Percentiles rank a stretch among this genome's conserved stretches.
phyloP scores from a whole-genome alignment of 2,329 filamentous ascomycete genomes.

The Aureobasidium sp. region DNA sequence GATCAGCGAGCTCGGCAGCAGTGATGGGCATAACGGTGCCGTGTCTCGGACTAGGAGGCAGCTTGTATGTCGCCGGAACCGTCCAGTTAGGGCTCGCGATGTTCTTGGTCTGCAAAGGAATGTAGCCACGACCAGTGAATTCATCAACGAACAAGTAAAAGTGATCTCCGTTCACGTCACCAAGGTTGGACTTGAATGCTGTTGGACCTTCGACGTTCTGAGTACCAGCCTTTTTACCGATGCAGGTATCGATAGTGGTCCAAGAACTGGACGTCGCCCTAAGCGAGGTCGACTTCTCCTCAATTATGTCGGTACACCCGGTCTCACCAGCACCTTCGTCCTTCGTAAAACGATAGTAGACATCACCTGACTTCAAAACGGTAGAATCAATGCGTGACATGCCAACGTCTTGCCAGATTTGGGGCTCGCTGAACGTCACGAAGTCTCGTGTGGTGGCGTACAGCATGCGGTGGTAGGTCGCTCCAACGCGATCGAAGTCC shows the following conservation, averaged over 20 bases:
- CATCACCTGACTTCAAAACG: constrained; percentile 46
- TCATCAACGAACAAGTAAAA: constrained; percentile 65
- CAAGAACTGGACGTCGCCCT: constrained; percentile 48
- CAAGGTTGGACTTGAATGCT: constrained; percentile 56
- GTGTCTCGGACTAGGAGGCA: constrained; percentile 58
- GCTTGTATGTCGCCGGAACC: constrained; percentile 49
- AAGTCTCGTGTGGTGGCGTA: constrained; percentile 59
- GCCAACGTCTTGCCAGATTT: constrained; percentile 59
- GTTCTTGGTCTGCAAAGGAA: constrained; percentile 58
- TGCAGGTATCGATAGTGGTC: constrained; percentile 53
- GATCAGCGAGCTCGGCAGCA: constrained; percentile 45
- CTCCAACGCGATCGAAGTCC: constrained; percentile 47
- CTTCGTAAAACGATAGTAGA: constrained; percentile 63
- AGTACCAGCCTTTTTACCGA: constrained; percentile 57
- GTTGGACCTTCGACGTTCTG: constrained; percentile 59
- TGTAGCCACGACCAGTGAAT: constrained; percentile 57
- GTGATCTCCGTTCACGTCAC: constrained; percentile 57
- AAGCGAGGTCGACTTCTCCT: constrained; percentile 53
- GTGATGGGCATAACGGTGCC: constrained; percentile 62
- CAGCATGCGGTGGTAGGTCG: constrained; percentile 60
- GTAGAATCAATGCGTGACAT: constrained; percentile 61
- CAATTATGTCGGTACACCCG: constrained; percentile 61
- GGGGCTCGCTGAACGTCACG: constrained; percentile 52
- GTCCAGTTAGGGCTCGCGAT: constrained; percentile 57
- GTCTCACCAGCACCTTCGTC: constrained; percentile 57